Evolutionary conservation across 768 basidiomycete genomes (phyloP).

Genomic region (Phaeotremella fagi): DNA sequence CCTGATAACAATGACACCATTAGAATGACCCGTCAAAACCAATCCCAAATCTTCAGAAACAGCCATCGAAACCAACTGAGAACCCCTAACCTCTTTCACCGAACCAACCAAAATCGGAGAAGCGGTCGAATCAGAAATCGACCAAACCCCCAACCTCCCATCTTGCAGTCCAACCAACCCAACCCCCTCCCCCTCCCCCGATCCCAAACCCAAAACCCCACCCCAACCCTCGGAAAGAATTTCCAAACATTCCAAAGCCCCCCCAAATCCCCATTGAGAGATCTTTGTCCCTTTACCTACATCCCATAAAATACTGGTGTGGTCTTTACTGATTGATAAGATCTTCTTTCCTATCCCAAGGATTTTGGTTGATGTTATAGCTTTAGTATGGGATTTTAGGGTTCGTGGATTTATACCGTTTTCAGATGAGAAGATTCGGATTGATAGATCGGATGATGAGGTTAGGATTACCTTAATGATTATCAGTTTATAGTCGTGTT

Average conservation of each 20-base stretch:
- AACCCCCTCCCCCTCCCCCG: conserved; percentile 7
- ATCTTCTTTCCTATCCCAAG: conserved; percentile 64
- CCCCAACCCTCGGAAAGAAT: conserved; percentile 20
- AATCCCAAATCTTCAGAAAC: conserved; percentile 52
- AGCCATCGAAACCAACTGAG: conserved; percentile 53
- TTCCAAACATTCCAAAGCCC: conserved; percentile 42
- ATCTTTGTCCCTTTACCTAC: conserved; percentile 57
- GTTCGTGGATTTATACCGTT: conserved; percentile 57
- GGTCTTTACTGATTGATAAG: conserved; percentile 64
- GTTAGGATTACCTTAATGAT: conserved; percentile 60
- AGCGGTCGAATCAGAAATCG: conserved; percentile 51
- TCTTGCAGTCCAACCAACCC: conserved; percentile 17
- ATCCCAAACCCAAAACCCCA: conserved; percentile 6
- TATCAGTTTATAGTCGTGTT: background rate
- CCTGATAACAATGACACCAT: conserved; percentile 58
- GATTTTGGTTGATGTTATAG: conserved; percentile 62
- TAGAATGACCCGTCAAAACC: conserved; percentile 59
- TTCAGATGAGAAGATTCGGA: conserved; percentile 63
- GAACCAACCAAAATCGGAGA: conserved; percentile 31
- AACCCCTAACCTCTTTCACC: conserved; percentile 28
- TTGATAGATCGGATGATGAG: conserved; percentile 62
- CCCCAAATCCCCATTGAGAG: conserved; percentile 51
- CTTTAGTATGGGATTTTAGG: conserved; percentile 62
- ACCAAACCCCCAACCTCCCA: conserved; percentile 50
- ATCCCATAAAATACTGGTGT: conserved; percentile 68